Evolutionary conservation across 2,329 filamentous ascomycete species (phyloP).

Genomic region (Cercospora berteroae): DNA sequence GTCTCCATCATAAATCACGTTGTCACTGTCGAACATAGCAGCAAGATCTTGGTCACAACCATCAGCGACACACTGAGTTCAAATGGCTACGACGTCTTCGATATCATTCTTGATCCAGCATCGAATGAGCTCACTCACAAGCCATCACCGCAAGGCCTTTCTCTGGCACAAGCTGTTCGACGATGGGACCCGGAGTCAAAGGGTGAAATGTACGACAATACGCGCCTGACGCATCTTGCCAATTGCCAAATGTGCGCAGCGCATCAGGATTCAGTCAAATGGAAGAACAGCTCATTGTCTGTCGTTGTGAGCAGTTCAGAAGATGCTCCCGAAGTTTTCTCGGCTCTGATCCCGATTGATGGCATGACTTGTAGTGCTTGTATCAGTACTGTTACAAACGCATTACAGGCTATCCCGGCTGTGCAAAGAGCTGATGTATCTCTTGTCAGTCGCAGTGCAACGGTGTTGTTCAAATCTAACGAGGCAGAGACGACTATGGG

Average conservation of each 20-base stretch:
- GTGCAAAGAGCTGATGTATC: not conserved
- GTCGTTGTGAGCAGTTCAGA: not conserved
- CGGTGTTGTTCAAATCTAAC: not conserved
- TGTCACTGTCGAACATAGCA: not conserved
- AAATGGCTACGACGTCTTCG: not conserved
- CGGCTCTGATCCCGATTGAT: not conserved
- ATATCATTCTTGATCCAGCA: not conserved
- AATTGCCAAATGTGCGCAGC: not conserved
- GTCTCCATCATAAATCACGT: not conserved
- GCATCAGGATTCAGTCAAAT: not conserved
- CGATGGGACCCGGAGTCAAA: too few species aligned
- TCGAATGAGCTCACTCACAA: not conserved
- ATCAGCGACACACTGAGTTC: not conserved
- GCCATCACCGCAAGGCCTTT: not conserved
- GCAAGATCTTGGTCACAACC: not conserved
- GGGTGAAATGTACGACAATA: not conserved
- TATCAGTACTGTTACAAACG: not conserved
- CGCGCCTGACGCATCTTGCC: not conserved
- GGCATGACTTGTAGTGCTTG: not conserved
- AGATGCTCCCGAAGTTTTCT: not conserved
- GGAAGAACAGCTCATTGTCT: not conserved
- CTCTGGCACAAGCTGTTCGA: not conserved
- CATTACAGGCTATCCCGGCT: not conserved
- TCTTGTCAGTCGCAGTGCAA: not conserved
- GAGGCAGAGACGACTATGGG: not conserved